Evolutionary conservation across 2,329 filamentous ascomycete genomes (phyloP).

Genomic region (Drechslerella coelobrocha): DNA sequence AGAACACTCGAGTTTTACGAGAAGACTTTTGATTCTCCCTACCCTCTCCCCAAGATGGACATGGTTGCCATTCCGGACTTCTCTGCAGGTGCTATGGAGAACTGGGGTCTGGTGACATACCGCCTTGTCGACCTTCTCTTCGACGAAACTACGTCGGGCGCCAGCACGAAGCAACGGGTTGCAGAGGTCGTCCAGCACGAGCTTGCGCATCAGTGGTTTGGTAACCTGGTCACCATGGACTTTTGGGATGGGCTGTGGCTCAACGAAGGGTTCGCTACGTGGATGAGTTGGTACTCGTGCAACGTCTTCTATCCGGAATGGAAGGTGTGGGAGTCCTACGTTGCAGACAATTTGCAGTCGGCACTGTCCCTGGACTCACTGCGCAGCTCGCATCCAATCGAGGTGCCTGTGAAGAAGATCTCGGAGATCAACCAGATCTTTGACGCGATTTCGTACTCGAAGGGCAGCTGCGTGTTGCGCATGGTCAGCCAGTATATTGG

Average conservation of each 20-base stretch:
- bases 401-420: constrained; percentile 92
- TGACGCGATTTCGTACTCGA: constrained; percentile 95
- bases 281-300: constrained; percentile 94
- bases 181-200: constrained; percentile 97
- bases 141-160: constrained; percentile 89
- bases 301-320: constrained; percentile 96
- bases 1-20: constrained; percentile 93
- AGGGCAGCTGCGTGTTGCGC: constrained; percentile 91
- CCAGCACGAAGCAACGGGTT: constrained; percentile 87
- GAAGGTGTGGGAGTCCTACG: constrained; percentile 97
- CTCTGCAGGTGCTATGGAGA: constrained; percentile 95
- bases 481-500: constrained; percentile 97
- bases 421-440: constrained; percentile 99
- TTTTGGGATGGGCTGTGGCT: constrained; percentile 98
- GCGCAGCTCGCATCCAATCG: constrained; percentile 93
- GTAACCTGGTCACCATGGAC: constrained; percentile 96
- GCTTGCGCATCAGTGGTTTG: constrained; percentile 97
- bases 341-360: constrained; percentile 88
- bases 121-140: constrained; percentile 88
- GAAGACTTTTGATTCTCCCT: constrained; percentile 86
- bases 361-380: constrained; percentile 87
- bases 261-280: constrained; percentile 89
- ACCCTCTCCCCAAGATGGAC: constrained; percentile 92
- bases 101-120: constrained; percentile 96
- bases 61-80: constrained; percentile 97